Percentiles rank a stretch among this genome's conserved stretches.
Evolutionary conservation across 495 filamentous ascomycete genomes (phyloP).

Genomic region (Penicillium lagena): DNA sequence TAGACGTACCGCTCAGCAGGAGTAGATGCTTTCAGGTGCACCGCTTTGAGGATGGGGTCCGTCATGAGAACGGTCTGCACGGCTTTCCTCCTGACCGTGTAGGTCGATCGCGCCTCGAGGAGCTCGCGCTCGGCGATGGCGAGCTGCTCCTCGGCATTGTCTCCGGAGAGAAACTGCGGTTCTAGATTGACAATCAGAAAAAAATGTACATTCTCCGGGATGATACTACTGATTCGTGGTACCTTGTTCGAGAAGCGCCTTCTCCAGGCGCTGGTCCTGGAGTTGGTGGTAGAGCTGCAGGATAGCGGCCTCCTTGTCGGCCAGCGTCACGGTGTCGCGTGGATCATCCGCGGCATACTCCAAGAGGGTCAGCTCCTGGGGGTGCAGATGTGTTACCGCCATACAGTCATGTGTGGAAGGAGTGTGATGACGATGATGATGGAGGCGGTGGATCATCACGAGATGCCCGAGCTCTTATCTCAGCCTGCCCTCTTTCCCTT

Average conservation of each 20-base stretch:
- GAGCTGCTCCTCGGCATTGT: slow-evolving; percentile 45
- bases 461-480: not conserved
- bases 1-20: slow-evolving; percentile 57
- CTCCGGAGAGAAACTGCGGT: slow-evolving; percentile 25
- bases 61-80: slow-evolving; percentile 58
- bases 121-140: slow-evolving; percentile 55
- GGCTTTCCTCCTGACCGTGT: slow-evolving; percentile 61
- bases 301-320: slow-evolving; percentile 53
- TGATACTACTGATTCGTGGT: not conserved
- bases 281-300: slow-evolving; percentile 63
- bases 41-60: slow-evolving; percentile 69
- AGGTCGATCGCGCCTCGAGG: slow-evolving; percentile 60
- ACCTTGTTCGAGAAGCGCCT: slow-evolving; percentile 57
- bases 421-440: too few relatives aligned
- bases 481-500: slow-evolving; percentile 9
- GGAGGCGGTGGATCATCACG: slow-evolving; percentile 15
- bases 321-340: slow-evolving; percentile 47
- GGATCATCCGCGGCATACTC: slow-evolving; percentile 35
- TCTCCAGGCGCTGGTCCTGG: slow-evolving; percentile 64
- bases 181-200: slow-evolving; percentile 17
- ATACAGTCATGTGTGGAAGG: slow-evolving; percentile 11
- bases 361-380: slow-evolving; percentile 31
- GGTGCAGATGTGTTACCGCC: slow-evolving; percentile 32
- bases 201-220: not conserved
- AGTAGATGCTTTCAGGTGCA: slow-evolving; percentile 62